Conservation (phyloP, 225 moss, liverwort and hornwort genomes). For the Neckera pumila region DNA sequence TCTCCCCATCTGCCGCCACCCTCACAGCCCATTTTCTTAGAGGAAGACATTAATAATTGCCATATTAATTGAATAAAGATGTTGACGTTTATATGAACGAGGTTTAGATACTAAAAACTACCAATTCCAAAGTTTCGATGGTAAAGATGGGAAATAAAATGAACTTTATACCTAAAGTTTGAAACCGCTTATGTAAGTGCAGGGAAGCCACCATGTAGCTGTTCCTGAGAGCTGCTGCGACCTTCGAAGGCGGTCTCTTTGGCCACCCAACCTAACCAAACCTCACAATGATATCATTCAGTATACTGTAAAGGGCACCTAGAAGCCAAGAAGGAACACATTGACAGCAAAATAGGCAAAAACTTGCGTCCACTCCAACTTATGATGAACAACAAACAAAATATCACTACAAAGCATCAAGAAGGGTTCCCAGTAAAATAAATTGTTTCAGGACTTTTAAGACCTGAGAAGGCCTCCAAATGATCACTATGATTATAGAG, state of each 20-base stretch:
- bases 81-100: not conserved
- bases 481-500: not conserved
- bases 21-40: not conserved
- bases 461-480: not conserved
- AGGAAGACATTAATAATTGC: not conserved
- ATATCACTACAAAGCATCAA: not conserved
- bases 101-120: not conserved
- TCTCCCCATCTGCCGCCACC: conserved; percentile 43
- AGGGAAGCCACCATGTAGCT: conserved; percentile 99
- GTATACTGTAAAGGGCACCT: not conserved
- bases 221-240: conserved; percentile 89
- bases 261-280: conserved; percentile 89
- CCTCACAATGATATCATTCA: not conserved
- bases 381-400: not conserved
- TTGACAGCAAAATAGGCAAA: not conserved
- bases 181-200: conserved; percentile 50
- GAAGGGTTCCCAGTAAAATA: not conserved
- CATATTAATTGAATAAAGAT: not conserved
- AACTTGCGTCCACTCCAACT: not conserved
- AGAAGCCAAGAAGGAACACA: not conserved
- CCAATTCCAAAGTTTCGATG: not conserved
- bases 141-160: not conserved
- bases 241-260: conserved; percentile 93
- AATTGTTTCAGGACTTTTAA: not conserved
- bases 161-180: conserved; percentile 21